These are phyloP conservation scores for Aspergillus floridensis DNA, from an alignment of 2,329 filamentous ascomycete species.

Conservation along the genomic window DNA sequence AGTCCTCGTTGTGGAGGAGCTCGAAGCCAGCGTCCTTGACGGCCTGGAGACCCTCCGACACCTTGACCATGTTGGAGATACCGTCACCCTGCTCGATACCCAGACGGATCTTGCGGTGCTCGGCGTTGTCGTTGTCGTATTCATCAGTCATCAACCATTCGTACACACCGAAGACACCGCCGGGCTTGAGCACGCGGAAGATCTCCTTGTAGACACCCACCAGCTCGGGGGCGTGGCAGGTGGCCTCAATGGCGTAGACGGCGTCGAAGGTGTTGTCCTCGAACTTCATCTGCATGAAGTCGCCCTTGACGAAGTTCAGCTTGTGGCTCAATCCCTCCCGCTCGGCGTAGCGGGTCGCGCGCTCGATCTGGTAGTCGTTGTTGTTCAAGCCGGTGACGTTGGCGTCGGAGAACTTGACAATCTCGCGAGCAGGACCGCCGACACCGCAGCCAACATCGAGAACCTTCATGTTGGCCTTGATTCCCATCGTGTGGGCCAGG, in stretches of 20 bases:
- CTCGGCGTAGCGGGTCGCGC: constrained; percentile 78
- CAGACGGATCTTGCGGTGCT: constrained; percentile 85
- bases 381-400: constrained; percentile 95
- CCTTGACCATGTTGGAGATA: constrained; percentile 94
- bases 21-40: constrained; percentile 87
- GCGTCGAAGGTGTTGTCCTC: constrained; percentile 88
- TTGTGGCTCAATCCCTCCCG: constrained; percentile 79
- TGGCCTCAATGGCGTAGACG: constrained; percentile 96
- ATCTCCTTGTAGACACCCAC: constrained; percentile 94
- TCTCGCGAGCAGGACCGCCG: constrained; percentile 90
- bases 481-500: constrained; percentile 82
- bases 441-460: constrained; percentile 97
- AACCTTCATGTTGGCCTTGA: constrained; percentile 83
- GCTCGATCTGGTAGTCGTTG: constrained; percentile 98
- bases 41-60: constrained; percentile 75
- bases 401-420: constrained; percentile 88
- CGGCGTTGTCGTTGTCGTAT: constrained; percentile 84
- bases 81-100: constrained; percentile 95
- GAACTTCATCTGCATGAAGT: constrained; percentile 99
- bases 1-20: constrained; percentile 77
- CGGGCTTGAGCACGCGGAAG: constrained; percentile 91
- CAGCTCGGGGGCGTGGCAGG: constrained; percentile 86
- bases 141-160: constrained; percentile 98
- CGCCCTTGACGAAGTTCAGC: constrained; percentile 85
- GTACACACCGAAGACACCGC: constrained; percentile 93